These are phyloP conservation scores for Phymatotrichopsis omnivora DNA, from an alignment of 2,329 filamentous ascomycete species.

Conservation along the genomic window DNA sequence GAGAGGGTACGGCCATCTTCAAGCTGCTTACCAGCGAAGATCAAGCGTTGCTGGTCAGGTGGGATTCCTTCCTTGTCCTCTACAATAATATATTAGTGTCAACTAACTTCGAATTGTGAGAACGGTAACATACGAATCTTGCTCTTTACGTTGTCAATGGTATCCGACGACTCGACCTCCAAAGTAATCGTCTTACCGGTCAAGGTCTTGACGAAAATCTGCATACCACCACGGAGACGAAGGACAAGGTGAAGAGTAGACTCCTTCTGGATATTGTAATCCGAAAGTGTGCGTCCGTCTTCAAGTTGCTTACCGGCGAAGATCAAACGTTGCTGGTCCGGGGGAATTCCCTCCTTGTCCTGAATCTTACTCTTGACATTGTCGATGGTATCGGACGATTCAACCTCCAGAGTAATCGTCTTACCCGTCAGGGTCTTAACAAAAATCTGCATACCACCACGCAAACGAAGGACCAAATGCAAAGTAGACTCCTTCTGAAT, in stretches of 20 bases:
- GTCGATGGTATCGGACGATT: slow-evolving; percentile 59
- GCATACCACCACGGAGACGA: slow-evolving; percentile 93
- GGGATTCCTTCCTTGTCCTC: slow-evolving; percentile 50
- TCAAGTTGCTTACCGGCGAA: slow-evolving; percentile 92
- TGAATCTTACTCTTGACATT: slow-evolving; percentile 65
- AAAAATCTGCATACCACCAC: slow-evolving; percentile 60
- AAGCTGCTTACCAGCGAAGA: slow-evolving; percentile 85
- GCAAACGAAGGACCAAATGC: slow-evolving; percentile 30
- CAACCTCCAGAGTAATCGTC: slow-evolving; percentile 59
- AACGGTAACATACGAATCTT: no score
- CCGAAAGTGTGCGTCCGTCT: slow-evolving; percentile 95
- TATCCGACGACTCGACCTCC: slow-evolving; percentile 80
- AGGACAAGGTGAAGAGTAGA: slow-evolving; percentile 97
- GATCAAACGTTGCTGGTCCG: slow-evolving; percentile 60
- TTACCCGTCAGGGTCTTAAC: slow-evolving; percentile 72
- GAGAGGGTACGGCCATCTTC: slow-evolving; percentile 84
- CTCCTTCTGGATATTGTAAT: slow-evolving; percentile 99
- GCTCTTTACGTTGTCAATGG: slow-evolving; percentile 86
- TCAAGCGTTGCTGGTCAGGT: slow-evolving; percentile 57
- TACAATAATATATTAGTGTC: no score
- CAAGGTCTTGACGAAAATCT: slow-evolving; percentile 31
- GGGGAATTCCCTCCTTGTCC: slow-evolving; percentile 69
- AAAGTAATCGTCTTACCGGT: slow-evolving; percentile 84
- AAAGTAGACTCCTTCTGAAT: slow-evolving; percentile 86
- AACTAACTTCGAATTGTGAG: no score